Base-by-base conservation (phyloP, 2,329 filamentous ascomycete species). In the Purpureocillium lavendulum region DNA sequence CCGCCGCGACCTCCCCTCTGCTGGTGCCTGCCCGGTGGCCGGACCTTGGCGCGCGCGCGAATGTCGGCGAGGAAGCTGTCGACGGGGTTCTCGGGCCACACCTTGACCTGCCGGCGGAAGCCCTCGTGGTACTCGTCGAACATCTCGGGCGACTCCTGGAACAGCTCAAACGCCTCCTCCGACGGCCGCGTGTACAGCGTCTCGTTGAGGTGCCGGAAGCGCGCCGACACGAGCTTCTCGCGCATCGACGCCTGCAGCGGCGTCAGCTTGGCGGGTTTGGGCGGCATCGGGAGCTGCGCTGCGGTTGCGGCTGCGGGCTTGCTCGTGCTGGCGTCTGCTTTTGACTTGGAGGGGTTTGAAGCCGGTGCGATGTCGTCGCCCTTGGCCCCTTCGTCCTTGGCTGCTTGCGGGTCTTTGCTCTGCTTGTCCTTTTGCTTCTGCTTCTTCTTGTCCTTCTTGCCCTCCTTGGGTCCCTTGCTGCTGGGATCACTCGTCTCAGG, bases 151-250 rank as follows among this genome's bases (percentile, higher is more conserved):
- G 86, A 87, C 28, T 84, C 71, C 38, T 77, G 70, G 68, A 98
- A 97, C 17, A 97, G 78, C 37, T 74, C 67, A 50, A 92, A 79
- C n/a, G 92, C 85, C 48, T 92, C 80, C 29, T 71, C 70, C 0
- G 92, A 98, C 1, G 89, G 86, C 7, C 82, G 86, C 4, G 90
- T 97, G 67, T 98, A 98, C 12, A 98, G 80, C 0, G 87, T 90
- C 67, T 98, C 85, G 62, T 98, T 98, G 45, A 98, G 80, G 63
- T 97, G 88, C 47, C 92, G 87, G 75, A 98, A 98, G 42, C 92
- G 88, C 2, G 92, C 89, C 9, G 89, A 94, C 46, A 94, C 75
- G 46, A 98, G 80, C 69, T 98, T 98, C 57, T 88, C 83, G 45
- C 87, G 82, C 92, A 98, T 98, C 4, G 87, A 81, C 40, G 84